Evolutionary conservation across 345 rosid genomes (phyloP).

Genomic region (Bruguiera parviflora): DNA sequence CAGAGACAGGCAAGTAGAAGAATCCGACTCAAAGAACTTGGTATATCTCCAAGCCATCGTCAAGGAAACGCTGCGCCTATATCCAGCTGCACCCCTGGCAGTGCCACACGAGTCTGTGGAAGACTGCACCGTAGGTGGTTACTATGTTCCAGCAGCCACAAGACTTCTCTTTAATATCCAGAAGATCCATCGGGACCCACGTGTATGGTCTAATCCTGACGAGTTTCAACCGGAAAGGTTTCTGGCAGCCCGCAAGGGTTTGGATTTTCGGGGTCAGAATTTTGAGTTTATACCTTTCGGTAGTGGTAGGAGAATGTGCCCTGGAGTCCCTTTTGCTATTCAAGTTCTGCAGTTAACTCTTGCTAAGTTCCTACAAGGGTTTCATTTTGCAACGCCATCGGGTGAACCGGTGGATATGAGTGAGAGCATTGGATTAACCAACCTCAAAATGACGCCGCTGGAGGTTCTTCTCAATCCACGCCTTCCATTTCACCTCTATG

Average conservation of each 20-base stretch:
- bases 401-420: conserved; percentile 1
- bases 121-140: conserved; percentile 3
- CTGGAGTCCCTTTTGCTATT: neutral
- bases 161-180: neutral
- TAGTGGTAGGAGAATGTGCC: conserved; percentile 6
- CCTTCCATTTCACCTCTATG: neutral
- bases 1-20: neutral
- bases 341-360: conserved; percentile 14
- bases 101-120: conserved; percentile 1
- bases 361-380: conserved; percentile 6
- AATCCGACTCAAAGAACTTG: conserved; percentile 5
- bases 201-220: neutral
- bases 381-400: neutral
- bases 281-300: conserved; percentile 7
- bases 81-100: neutral
- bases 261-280: neutral
- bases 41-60: conserved; percentile 9
- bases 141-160: conserved; percentile 10
- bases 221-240: conserved; percentile 5
- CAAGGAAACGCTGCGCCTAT: conserved; percentile 15
- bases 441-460: neutral
- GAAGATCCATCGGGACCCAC: conserved; percentile 13
- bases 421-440: neutral
- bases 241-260: neutral
- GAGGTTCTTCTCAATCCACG: conserved; percentile 7